Conservation (phyloP, 139 green algal species). For the Astrephomene gubernaculifera region DNA sequence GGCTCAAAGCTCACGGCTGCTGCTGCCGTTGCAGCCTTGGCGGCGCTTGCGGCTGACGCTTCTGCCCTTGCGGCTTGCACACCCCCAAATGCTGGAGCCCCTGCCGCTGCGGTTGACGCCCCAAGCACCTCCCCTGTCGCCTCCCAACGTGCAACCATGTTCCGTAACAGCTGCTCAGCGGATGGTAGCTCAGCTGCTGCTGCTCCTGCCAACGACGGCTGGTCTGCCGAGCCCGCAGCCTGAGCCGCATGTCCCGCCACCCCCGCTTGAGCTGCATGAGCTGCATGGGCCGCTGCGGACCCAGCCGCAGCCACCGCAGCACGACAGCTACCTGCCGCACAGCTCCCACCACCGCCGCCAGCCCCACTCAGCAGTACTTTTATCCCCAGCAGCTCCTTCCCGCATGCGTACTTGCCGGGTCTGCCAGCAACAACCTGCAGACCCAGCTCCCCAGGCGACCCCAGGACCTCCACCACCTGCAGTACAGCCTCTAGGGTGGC, state of each 20-base stretch:
- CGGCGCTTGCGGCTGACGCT: background rate
- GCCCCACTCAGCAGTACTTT: background rate
- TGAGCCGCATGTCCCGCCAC: background rate
- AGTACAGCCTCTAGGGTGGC: background rate
- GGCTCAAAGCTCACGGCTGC: background rate
- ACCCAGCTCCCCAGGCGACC: background rate
- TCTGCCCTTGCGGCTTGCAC: background rate
- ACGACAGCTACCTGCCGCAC: too few relatives aligned
- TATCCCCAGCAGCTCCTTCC: too few relatives aligned
- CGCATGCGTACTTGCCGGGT: background rate
- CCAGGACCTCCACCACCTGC: background rate
- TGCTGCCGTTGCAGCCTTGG: background rate
- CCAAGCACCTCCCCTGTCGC: background rate
- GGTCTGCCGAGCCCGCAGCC: too few relatives aligned
- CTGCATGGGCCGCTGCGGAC: background rate
- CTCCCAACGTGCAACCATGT: background rate
- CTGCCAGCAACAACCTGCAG: background rate
- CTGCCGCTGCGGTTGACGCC: background rate
- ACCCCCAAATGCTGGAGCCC: background rate
- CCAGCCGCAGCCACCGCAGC: too few relatives aligned
- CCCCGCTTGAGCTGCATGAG: background rate
- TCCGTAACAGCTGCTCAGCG: background rate
- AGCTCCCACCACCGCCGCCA: background rate
- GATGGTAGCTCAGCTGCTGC: background rate
- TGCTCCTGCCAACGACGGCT: background rate